A percentile compares a stretch with the other conserved stretches of the same genome.
phyloP scores from a whole-genome alignment of 805 yeast genomes.

The Scheffersomyces lignosus region DNA sequence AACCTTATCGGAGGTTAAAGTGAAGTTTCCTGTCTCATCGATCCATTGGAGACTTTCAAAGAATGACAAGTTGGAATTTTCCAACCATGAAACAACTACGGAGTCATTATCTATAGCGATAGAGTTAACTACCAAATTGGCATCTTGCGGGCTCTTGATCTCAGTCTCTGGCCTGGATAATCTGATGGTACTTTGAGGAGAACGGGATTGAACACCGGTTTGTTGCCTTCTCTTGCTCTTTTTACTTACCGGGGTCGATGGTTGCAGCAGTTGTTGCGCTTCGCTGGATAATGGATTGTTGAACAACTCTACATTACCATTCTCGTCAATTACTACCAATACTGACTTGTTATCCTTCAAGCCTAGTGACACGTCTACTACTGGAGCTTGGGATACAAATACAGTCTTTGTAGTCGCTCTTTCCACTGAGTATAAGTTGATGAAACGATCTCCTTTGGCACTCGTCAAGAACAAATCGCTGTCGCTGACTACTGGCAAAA shows the following conservation, averaged over 20 bases:
- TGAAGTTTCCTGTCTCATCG: constrained; percentile 23
- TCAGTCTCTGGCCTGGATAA: constrained; percentile 48
- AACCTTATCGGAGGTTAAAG: constrained; percentile 21
- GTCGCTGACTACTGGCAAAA: constrained; percentile 36
- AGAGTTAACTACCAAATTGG: constrained; percentile 28
- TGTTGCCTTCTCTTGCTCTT: constrained; percentile 46
- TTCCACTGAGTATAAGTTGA: constrained; percentile 63
- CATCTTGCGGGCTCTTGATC: constrained; percentile 29
- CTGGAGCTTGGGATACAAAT: constrained; percentile 68
- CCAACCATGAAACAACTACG: constrained; percentile 59
- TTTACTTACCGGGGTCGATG: constrained; percentile 25
- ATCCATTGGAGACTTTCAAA: constrained; percentile 59
- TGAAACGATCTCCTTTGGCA: constrained; percentile 79
- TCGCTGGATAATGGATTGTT: constrained; percentile 49
- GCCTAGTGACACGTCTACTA: constrained; percentile 44
- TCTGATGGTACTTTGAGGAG: constrained; percentile 45
- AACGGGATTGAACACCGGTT: constrained; percentile 47
- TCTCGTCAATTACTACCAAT: constrained; percentile 66
- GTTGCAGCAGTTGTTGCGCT: constrained; percentile 12
- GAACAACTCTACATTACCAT: constrained; percentile 73
- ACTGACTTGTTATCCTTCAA: constrained; percentile 30
- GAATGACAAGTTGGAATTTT: constrained; percentile 55
- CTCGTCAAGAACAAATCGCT: constrained; percentile 60
- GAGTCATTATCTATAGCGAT: constrained; percentile 30
- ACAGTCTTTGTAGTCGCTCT: constrained; percentile 50